phyloP scores from a whole-genome alignment of 2,329 filamentous ascomycete species.

The Penicillium sp. region DNA sequence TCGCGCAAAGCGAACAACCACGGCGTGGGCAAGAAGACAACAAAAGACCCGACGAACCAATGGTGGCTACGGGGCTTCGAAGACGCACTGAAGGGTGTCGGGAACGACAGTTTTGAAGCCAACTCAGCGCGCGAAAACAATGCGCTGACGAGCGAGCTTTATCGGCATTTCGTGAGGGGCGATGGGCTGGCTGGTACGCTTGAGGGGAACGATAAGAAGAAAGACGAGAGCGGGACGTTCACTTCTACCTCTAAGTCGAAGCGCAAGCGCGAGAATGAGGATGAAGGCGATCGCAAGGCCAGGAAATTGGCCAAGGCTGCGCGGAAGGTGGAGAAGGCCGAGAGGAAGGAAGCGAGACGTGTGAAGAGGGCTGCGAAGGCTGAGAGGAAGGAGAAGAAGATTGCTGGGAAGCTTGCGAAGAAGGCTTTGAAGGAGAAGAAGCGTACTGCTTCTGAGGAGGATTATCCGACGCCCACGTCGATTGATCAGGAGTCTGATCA shows the following conservation, averaged over 20 bases:
- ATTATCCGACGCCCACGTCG: conserved; percentile 36
- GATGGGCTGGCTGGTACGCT: conserved; percentile 71
- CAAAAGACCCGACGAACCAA: conserved; percentile 67
- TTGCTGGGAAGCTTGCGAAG: conserved; percentile 29
- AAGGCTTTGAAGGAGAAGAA: conserved; percentile 24
- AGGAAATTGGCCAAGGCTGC: conserved; percentile 36
- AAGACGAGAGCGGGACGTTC: conserved; percentile 13
- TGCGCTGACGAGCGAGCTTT: conserved; percentile 58
- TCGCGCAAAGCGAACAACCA: conserved; percentile 78
- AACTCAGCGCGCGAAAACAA: conserved; percentile 51
- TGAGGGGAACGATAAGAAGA: conserved; percentile 22
- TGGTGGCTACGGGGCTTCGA: conserved; percentile 98
- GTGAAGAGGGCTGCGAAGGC: conserved; percentile 15
- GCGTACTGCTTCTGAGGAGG: conserved; percentile 24
- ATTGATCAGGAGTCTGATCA: conserved; percentile 27
- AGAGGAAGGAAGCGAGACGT: conserved; percentile 24
- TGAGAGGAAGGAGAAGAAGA: conserved; percentile 24
- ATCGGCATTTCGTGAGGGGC: conserved; percentile 81
- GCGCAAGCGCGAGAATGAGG: conserved; percentile 41
- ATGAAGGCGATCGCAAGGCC: conserved; percentile 19
- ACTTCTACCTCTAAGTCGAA: conserved; percentile 21
- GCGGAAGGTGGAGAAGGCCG: conserved; percentile 31
- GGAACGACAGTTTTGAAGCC: conserved; percentile 59
- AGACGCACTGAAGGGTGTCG: conserved; percentile 77
- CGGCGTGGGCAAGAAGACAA: conserved; percentile 76